phyloP scores from a whole-genome alignment of 208 protist species.

The Porcisia deanei region DNA sequence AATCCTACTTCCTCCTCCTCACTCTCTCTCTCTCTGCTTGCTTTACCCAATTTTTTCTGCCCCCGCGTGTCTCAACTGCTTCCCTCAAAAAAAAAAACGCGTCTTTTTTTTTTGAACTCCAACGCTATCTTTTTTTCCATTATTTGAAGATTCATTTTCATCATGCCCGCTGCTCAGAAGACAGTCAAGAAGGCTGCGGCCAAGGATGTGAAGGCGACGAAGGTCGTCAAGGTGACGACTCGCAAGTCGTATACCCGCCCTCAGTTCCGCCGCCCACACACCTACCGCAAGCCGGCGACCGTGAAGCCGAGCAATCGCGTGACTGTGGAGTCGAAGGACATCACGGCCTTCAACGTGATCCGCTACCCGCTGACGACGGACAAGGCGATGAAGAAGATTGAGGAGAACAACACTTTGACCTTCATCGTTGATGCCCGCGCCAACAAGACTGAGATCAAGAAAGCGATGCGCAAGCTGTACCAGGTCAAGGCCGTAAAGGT shows the following conservation, averaged over 20 bases:
- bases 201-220: conserved; percentile 67
- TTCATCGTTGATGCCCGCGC: conserved; percentile 98
- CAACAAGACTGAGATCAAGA: conserved; percentile 99
- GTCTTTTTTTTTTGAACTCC: background rate
- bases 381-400: conserved; percentile 99
- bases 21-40: conserved; percentile 1
- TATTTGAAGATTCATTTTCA: conserved; percentile 8
- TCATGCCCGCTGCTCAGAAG: conserved; percentile 60
- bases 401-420: conserved; percentile 99
- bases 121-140: background rate
- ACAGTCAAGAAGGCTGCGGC: conserved; percentile 51
- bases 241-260: conserved; percentile 96
- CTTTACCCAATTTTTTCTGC: background rate
- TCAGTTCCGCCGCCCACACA: conserved; percentile 97
- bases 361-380: conserved; percentile 98
- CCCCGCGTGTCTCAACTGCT: background rate
- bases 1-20: background rate
- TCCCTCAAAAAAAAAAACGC: background rate
- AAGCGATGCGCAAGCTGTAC: conserved; percentile 98
- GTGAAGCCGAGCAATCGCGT: conserved; percentile 94
- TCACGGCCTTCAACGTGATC: conserved; percentile 93
- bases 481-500: conserved; percentile 97
- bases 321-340: conserved; percentile 79
- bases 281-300: conserved; percentile 85
- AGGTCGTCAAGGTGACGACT: conserved; percentile 89